Evolutionary conservation across 768 basidiomycete species (phyloP).

Genomic region (Hygrophorus pudorinus): DNA sequence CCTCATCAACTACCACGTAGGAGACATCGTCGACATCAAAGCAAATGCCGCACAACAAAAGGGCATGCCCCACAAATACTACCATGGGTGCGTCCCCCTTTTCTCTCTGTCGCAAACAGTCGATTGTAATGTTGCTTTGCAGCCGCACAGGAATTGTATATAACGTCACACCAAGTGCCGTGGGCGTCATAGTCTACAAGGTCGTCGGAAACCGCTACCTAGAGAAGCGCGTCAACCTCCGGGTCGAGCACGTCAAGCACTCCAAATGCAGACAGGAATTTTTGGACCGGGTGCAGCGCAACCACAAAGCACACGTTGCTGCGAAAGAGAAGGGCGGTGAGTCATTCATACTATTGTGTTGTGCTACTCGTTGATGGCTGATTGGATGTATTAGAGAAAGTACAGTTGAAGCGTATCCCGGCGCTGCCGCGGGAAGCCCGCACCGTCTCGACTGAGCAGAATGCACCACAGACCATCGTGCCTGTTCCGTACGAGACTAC

Average conservation of each 20-base stretch:
- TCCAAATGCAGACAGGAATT: conserved; percentile 98
- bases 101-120: background rate
- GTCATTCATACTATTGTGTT: conserved; percentile 18
- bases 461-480: conserved; percentile 86
- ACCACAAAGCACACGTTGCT: conserved; percentile 72
- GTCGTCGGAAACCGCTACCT: conserved; percentile 98
- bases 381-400: conserved; percentile 55
- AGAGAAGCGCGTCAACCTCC: conserved; percentile 98
- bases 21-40: conserved; percentile 99
- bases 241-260: conserved; percentile 91
- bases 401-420: conserved; percentile 81
- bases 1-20: conserved; percentile 87
- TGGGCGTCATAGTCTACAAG: conserved; percentile 97
- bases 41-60: conserved; percentile 98
- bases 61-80: conserved; percentile 99
- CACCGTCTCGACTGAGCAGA: conserved; percentile 61
- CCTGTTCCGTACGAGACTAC: conserved; percentile 95
- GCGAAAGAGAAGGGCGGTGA: conserved; percentile 88
- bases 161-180: conserved; percentile 92
- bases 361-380: background rate
- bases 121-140: conserved; percentile 3
- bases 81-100: conserved; percentile 69
- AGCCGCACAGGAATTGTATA: conserved; percentile 98
- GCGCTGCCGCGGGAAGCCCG: conserved; percentile 71
- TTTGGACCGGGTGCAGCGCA: conserved; percentile 88